Evolutionary conservation across 768 basidiomycete genomes (phyloP).

Genomic region (Serendipita sp.): DNA sequence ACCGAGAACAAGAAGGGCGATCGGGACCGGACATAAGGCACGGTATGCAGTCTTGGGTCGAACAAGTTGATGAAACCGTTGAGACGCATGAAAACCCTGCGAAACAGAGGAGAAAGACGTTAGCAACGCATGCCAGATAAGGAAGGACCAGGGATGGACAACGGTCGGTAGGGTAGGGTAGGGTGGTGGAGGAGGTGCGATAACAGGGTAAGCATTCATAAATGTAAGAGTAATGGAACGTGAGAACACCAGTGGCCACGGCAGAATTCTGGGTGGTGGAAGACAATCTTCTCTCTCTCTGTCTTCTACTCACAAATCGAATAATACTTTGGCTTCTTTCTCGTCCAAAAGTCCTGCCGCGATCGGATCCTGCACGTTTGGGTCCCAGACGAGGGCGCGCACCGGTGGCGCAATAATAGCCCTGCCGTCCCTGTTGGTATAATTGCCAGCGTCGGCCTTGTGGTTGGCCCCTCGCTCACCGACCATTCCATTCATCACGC

Average conservation of each 20-base stretch:
- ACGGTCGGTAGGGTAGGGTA: slow-evolving; percentile 14
- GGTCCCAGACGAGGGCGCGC: neutral
- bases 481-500: neutral
- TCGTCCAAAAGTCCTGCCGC: slow-evolving; percentile 53
- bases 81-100: slow-evolving; percentile 52
- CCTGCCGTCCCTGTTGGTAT: neutral
- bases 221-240: no score
- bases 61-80: slow-evolving; percentile 84
- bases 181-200: no score
- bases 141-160: neutral
- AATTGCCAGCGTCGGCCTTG: neutral
- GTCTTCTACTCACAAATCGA: slow-evolving; percentile 29
- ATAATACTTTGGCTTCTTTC: slow-evolving; percentile 50
- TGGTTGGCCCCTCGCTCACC: neutral
- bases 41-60: slow-evolving; percentile 72
- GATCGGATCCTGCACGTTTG: slow-evolving; percentile 45
- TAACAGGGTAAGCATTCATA: no score
- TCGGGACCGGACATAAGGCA: slow-evolving; percentile 58
- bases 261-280: neutral
- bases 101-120: neutral
- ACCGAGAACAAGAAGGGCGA: slow-evolving; percentile 76
- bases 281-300: neutral
- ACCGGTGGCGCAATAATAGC: neutral
- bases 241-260: neutral
- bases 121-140: neutral